Base-by-base conservation (phyloP, 306 rosid species). In the Luffa acutangula region DNA sequence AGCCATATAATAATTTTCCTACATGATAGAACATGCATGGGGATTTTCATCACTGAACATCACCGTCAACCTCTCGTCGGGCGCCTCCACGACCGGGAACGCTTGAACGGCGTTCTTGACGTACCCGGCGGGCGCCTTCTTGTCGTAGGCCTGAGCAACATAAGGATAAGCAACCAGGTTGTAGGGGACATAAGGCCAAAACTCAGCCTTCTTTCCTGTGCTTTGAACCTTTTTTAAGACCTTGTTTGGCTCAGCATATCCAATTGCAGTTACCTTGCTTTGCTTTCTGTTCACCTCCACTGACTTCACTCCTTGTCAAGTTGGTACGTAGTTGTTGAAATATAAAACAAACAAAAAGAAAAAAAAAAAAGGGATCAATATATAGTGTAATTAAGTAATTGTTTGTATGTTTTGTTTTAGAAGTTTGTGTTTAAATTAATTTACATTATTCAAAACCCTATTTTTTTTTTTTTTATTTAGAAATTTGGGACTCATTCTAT, bases 11-110 rank as follows among this genome's bases (percentile, higher is more conserved):
- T 25, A 25, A 25, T 45, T 45, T 64, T 49, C 48, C 70, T 76
- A 92, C 98, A 94, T 94, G 65, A 91, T 82, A 14, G 90, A 85
- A 58, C 98, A 94, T 67, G 97, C 92, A 84, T 94, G 81, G 1
- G 98, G 97, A 72, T 94, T 94, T 71, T 94, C 98, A 78, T 94
- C 97, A 73, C 97, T 94, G 77, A 94, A 94, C 86, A 94, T 81
- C 3, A 88, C 4, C 10, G 84, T 56, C 82, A 87, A 73, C 54
- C 90, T 84, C 82, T 94, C 97, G 42, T 92, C 93, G 0, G 89
- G 74, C 2, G 91, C 94, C 70, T 88, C 84, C 1, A 89, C 91
- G 67, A 42, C 65, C 0, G 96, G 85, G 1, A 82, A 82, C 1
- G 97, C 93, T 79, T 86, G 94, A 51, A 54, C 86, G 2, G 84